phyloP scores from a whole-genome alignment of 179 eudicot genomes.

The Silene coronaria region DNA sequence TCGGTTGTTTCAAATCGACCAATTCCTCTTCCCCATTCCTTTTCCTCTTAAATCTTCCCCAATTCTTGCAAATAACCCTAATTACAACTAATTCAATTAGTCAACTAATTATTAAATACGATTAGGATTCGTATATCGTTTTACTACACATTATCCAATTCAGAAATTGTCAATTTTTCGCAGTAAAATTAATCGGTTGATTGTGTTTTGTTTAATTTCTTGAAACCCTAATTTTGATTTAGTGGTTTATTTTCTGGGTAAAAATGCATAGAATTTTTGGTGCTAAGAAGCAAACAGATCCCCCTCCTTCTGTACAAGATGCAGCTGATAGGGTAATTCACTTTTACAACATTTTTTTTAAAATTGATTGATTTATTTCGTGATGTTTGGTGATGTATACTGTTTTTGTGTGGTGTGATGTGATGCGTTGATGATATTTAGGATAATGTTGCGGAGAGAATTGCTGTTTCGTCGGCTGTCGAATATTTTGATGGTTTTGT shows the following conservation, averaged over 20 bases:
- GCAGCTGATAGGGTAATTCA: constrained; percentile 67
- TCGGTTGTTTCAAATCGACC: not conserved
- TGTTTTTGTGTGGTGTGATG: not conserved
- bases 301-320: constrained; percentile 76
- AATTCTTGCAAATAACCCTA: not conserved
- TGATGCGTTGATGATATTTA: not conserved
- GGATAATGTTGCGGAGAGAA: not conserved
- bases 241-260: not conserved
- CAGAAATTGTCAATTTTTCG: too few relatives aligned
- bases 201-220: too few relatives aligned
- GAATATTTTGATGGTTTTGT: not conserved
- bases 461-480: not conserved
- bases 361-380: not conserved
- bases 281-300: constrained; percentile 65
- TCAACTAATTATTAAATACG: not conserved
- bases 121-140: not conserved
- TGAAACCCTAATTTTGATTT: not conserved
- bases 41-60: not conserved
- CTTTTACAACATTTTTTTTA: not conserved
- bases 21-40: not conserved
- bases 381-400: not conserved
- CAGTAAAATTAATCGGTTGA: too few relatives aligned
- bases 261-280: constrained; percentile 77
- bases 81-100: not conserved
- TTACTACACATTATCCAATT: not conserved